Evolutionary conservation across 495 filamentous ascomycete genomes (phyloP).

Genomic region (Penicillium goetzii): DNA sequence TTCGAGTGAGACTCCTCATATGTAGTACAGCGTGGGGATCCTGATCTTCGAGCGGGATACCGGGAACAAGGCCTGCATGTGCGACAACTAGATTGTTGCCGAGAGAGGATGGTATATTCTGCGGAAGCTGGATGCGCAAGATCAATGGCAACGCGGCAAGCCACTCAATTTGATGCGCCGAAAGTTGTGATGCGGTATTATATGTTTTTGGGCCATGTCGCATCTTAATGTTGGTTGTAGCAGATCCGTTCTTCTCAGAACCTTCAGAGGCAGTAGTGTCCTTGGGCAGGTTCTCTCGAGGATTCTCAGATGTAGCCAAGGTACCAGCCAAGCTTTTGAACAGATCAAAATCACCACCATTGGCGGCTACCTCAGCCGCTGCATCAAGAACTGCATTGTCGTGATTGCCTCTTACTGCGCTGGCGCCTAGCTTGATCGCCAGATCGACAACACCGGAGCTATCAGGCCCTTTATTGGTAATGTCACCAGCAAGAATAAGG

Average conservation of each 20-base stretch:
- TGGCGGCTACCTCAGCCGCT: slow-evolving; percentile 17
- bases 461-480: slow-evolving; percentile 30
- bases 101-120: slow-evolving; percentile 35
- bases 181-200: slow-evolving; percentile 36
- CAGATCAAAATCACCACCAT: background rate
- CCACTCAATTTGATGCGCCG: slow-evolving; percentile 62
- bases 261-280: slow-evolving; percentile 2
- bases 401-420: slow-evolving; percentile 82
- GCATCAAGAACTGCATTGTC: slow-evolving; percentile 70
- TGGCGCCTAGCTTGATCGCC: slow-evolving; percentile 57
- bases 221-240: background rate
- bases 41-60: slow-evolving; percentile 63
- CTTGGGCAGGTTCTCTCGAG: background rate
- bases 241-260: slow-evolving; percentile 5
- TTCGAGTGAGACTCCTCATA: slow-evolving; percentile 69
- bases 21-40: slow-evolving; percentile 79
- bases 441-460: slow-evolving; percentile 28
- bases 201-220: slow-evolving; percentile 18
- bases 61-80: slow-evolving; percentile 78
- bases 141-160: slow-evolving; percentile 69
- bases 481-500: slow-evolving; percentile 24
- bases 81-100: slow-evolving; percentile 61
- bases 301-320: background rate
- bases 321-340: background rate
- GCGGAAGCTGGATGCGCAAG: slow-evolving; percentile 58